Base-by-base conservation (phyloP, 2,329 filamentous ascomycete genomes). In the Cadophora sp. region DNA sequence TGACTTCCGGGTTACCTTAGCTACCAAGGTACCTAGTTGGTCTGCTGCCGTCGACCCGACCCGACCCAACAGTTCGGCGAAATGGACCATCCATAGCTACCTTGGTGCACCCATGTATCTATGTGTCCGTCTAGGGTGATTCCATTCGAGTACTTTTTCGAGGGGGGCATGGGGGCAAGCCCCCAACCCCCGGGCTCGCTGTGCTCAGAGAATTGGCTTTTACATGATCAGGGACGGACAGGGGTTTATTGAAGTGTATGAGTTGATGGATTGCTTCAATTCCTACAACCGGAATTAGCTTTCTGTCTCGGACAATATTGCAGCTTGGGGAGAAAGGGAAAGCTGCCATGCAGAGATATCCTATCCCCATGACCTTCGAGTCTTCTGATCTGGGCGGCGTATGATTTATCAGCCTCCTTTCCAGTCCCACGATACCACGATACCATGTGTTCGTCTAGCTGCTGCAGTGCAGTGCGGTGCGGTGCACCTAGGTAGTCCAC, bases 1-100 rank as follows among this genome's bases (percentile, higher is more conserved):
- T 58, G 36, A 6, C 27, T 30, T 30, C 27, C 27, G 27, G 27
- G 3, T 30, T 30, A 30, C 27, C 27, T 3, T 30, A n/a, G n/a
- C n/a, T n/a, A n/a, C n/a, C n/a, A 30, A 30, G 27, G 27, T 30
- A 30, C 4, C 6, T 30, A 30, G 27, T 30, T 30, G 27, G 27
- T 27, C n/a, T 58, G 5, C 16, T 24, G 8, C 56, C 39, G 27
- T 45, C 39, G 36, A 16, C 20, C 22, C 41, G 41, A 47, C 45
- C 62, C 55, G 53, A 45, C 43, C 8, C 45, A n/a, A 13, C n/a
- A 22, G n/a, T 43, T 65, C 62, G 62, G 62, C 45, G 55, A 59
- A 59, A 53, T 13, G 62, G 62, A 41, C 30, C 22, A 11, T 18
- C n/a, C n/a, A n/a, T n/a, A n/a, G n/a, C n/a, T n/a, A n/a, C n/a